These are phyloP conservation scores for Miscanthus lutarioriparius DNA, from an alignment of 176 grass and related monocot species.

Conservation along the genomic window DNA sequence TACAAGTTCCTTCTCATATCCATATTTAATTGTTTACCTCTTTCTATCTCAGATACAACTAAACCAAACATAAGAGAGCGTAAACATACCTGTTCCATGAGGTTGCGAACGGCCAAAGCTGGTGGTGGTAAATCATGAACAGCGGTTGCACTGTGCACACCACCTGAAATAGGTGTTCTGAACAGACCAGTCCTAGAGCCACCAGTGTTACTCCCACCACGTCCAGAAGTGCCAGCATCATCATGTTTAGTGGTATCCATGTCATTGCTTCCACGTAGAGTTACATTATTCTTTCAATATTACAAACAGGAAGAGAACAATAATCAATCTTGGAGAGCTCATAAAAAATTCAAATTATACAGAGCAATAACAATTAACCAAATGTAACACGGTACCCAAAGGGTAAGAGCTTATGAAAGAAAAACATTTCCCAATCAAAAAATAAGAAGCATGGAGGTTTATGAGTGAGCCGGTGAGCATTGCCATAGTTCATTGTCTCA, in stretches of 20 bases:
- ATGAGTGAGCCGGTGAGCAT: neutral
- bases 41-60: neutral
- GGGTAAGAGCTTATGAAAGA: neutral
- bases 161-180: conserved; percentile 81
- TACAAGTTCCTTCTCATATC: neutral
- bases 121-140: conserved; percentile 81
- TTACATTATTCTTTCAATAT: conserved; percentile 45
- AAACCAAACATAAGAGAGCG: neutral
- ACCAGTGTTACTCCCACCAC: conserved; percentile 36
- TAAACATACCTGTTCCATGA: conserved; percentile 73
- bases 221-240: conserved; percentile 14
- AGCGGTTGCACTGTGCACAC: conserved; percentile 72
- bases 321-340: neutral
- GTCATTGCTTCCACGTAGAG: neutral
- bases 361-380: neutral
- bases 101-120: conserved; percentile 76
- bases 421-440: neutral
- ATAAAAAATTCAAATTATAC: conserved; percentile 1
- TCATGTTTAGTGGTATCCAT: conserved; percentile 19
- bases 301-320: conserved; percentile 23
- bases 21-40: neutral
- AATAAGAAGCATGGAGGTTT: neutral
- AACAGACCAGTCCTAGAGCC: conserved; percentile 67
- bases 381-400: neutral
- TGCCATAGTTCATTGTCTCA: neutral